phyloP scores from a whole-genome alignment of 257 asterid species.

The Rauvolfia tetraphylla region DNA sequence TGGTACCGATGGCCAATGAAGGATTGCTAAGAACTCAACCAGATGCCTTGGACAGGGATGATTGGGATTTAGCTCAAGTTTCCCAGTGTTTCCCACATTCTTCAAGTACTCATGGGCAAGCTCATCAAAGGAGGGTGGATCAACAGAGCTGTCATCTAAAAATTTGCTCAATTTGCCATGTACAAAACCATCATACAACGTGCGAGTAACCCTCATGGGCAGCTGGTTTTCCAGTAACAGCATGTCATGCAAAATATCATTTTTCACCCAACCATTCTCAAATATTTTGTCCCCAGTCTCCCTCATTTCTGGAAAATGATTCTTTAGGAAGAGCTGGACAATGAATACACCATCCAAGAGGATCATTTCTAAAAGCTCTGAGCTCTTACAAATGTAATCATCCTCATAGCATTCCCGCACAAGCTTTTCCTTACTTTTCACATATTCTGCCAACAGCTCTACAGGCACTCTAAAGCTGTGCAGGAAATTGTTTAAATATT shows the following conservation, averaged over 20 bases:
- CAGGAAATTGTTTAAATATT: conserved; percentile 28
- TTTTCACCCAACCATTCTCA: conserved; percentile 25
- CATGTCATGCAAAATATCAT: conserved; percentile 26
- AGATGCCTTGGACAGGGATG: conserved; percentile 19
- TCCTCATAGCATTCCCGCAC: conserved; percentile 25
- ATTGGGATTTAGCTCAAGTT: not conserved
- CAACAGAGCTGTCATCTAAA: not conserved
- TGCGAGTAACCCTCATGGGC: conserved; percentile 18
- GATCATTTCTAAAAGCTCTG: conserved; percentile 10
- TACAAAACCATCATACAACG: conserved; percentile 4
- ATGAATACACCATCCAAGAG: conserved; percentile 30
- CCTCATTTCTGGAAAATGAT: conserved; percentile 15
- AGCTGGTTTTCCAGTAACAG: conserved; percentile 33
- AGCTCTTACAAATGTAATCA: not conserved
- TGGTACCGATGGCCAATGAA: conserved; percentile 10
- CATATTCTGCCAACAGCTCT: conserved; percentile 16
- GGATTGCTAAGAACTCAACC: conserved; percentile 25
- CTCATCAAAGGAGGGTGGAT: conserved; percentile 19
- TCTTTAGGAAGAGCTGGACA: conserved; percentile 27
- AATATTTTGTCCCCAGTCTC: conserved; percentile 27
- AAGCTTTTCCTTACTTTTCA: conserved; percentile 7
- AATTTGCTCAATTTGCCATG: not conserved
- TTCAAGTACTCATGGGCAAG: conserved; percentile 29
- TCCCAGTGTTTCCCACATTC: conserved; percentile 22
- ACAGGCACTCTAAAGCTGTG: conserved; percentile 16